These are phyloP conservation scores for Endothia cerciana DNA, from an alignment of 2,329 filamentous ascomycete genomes.

Conservation along the genomic window DNA sequence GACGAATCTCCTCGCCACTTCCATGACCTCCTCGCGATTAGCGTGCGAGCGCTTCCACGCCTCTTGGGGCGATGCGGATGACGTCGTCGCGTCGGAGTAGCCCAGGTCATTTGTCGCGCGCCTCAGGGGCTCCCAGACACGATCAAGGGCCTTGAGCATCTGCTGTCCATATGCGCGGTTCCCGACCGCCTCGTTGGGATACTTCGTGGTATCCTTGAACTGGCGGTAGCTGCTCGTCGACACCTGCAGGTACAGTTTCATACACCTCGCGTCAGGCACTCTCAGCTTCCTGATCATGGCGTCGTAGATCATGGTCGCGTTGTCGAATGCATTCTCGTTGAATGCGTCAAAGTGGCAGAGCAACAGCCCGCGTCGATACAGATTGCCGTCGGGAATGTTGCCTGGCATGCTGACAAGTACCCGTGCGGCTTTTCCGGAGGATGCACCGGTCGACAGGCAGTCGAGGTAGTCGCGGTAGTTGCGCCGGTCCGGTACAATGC, in stretches of 20 bases:
- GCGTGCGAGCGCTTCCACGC: slow-evolving; percentile 32
- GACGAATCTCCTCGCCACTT: slow-evolving; percentile 22
- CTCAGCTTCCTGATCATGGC: slow-evolving; percentile 56
- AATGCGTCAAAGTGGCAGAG: slow-evolving; percentile 76
- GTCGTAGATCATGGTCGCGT: slow-evolving; percentile 68
- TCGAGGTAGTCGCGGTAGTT: slow-evolving; percentile 73
- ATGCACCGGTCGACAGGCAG: slow-evolving; percentile 66
- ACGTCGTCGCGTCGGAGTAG: slow-evolving; percentile 36
- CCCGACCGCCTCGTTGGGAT: slow-evolving; percentile 36
- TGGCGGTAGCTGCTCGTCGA: slow-evolving; percentile 53
- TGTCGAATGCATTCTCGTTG: slow-evolving; percentile 69
- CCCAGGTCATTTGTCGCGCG: slow-evolving; percentile 39
- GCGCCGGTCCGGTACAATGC: slow-evolving; percentile 71
- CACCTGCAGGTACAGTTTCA: slow-evolving; percentile 61
- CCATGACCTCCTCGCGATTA: slow-evolving; percentile 18
- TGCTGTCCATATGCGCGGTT: slow-evolving; percentile 53
- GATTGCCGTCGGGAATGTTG: slow-evolving; percentile 49
- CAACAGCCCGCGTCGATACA: slow-evolving; percentile 74
- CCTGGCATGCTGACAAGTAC: slow-evolving; percentile 61
- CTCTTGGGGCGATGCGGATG: slow-evolving; percentile 32
- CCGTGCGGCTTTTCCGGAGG: slow-evolving; percentile 63
- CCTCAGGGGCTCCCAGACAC: slow-evolving; percentile 54
- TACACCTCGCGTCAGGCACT: slow-evolving; percentile 53
- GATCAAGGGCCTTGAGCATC: slow-evolving; percentile 53
- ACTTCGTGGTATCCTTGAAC: slow-evolving; percentile 40